A percentile compares a stretch with the other conserved stretches of the same genome.
These are phyloP conservation scores for Lecanicillium sp. DNA, from an alignment of 2,329 filamentous ascomycete species.

Conservation along the genomic window DNA sequence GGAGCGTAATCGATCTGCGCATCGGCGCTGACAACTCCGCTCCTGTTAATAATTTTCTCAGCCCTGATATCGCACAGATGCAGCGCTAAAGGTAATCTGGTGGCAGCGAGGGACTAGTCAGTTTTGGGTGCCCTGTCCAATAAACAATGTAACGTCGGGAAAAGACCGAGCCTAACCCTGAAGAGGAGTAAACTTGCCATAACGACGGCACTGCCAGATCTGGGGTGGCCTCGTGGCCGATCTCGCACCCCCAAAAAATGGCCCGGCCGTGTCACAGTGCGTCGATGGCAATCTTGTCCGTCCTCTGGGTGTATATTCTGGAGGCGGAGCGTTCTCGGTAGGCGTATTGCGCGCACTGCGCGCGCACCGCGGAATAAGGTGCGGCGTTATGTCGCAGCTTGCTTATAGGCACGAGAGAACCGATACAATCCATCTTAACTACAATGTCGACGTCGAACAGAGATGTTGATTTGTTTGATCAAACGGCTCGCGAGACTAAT, in stretches of 20 bases:
- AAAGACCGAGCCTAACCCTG: slow-evolving; percentile 6
- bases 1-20: slow-evolving; percentile 9
- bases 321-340: too few species aligned
- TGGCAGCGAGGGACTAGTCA: slow-evolving; percentile 3
- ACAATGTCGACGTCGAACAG: too few species aligned
- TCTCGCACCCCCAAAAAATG: slow-evolving; percentile 9
- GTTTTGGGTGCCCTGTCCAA: background rate
- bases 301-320: too few species aligned
- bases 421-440: too few species aligned
- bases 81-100: slow-evolving; percentile 7
- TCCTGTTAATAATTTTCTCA: background rate
- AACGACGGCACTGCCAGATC: slow-evolving; percentile 8
- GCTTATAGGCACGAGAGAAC: too few species aligned
- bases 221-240: slow-evolving; percentile 9
- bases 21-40: slow-evolving; percentile 8
- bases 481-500: background rate
- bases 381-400: too few species aligned
- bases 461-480: too few species aligned
- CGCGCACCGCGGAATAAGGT: too few species aligned
- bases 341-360: too few species aligned
- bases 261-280: slow-evolving; percentile 3
- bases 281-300: too few species aligned
- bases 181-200: slow-evolving; percentile 3
- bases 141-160: slow-evolving; percentile 10
- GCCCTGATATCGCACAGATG: slow-evolving; percentile 8